Conservation (phyloP, 2,329 filamentous ascomycete species). For the Akanthomyces lecanii region DNA sequence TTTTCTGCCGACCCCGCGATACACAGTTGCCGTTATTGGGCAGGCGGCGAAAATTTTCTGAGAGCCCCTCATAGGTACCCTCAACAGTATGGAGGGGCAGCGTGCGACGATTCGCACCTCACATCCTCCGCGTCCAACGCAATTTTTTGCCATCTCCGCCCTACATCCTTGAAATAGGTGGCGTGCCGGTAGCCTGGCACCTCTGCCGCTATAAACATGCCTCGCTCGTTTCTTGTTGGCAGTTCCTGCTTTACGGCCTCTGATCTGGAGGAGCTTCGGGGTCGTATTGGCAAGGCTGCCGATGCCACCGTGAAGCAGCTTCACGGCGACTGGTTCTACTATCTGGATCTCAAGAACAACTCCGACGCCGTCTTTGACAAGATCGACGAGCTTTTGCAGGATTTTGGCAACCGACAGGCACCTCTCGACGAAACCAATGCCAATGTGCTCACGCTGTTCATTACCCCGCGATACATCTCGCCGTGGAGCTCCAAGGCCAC, state of each 20-base stretch:
- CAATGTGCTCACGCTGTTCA: constrained; percentile 58
- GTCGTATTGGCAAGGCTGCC: constrained; percentile 41
- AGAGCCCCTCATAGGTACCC: constrained; percentile 9
- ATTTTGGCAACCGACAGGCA: constrained; percentile 29
- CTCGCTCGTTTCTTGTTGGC: constrained; percentile 36
- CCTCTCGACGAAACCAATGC: constrained; percentile 37
- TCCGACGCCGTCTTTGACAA: constrained; percentile 42
- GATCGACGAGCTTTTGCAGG: constrained; percentile 43
- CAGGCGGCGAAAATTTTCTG: constrained; percentile 10
- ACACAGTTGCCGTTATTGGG: background rate
- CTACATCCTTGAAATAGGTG: constrained; percentile 11
- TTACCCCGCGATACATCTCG: constrained; percentile 81
- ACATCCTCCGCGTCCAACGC: constrained; percentile 6
- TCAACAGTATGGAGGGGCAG: constrained; percentile 12
- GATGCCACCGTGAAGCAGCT: constrained; percentile 45
- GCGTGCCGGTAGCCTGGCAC: constrained; percentile 13
- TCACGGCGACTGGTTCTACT: constrained; percentile 59
- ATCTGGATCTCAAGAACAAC: constrained; percentile 54
- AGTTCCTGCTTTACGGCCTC: constrained; percentile 47
- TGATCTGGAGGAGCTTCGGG: constrained; percentile 41
- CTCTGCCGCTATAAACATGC: constrained; percentile 26
- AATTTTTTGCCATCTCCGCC: constrained; percentile 9
- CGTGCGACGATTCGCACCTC: background rate
- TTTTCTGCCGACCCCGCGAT: constrained; percentile 16
- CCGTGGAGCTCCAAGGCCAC: constrained; percentile 98